These are phyloP conservation scores for Hippophae gyantsensis DNA, from an alignment of 306 rosid species.

Conservation along the genomic window DNA sequence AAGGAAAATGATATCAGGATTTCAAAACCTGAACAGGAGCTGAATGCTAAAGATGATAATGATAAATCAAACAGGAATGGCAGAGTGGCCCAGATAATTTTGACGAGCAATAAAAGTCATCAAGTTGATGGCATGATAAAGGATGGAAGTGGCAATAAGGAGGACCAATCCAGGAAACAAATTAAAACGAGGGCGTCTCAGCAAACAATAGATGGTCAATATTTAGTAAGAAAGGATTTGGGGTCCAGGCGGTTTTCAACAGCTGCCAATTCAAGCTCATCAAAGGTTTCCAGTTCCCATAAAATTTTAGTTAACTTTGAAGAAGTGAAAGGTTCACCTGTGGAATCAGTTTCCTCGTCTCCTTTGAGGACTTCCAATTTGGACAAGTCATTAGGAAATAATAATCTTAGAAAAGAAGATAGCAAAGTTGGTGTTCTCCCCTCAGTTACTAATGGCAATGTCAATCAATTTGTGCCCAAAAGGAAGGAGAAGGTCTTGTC, in stretches of 20 bases:
- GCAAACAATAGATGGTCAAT: slow-evolving; percentile 27
- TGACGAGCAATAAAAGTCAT: slow-evolving; percentile 23
- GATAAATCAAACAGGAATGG: slow-evolving; percentile 33
- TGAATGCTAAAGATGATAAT: slow-evolving; percentile 22
- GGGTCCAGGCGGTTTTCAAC: slow-evolving; percentile 31
- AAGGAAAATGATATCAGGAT: slow-evolving; percentile 36
- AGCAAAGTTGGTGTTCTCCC: slow-evolving; percentile 20
- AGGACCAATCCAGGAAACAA: slow-evolving; percentile 26
- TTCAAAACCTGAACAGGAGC: slow-evolving; percentile 22
- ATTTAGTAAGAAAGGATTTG: slow-evolving; percentile 33
- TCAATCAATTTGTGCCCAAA: slow-evolving; percentile 17
- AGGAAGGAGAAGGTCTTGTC: slow-evolving; percentile 21
- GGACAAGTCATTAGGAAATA: slow-evolving; percentile 26
- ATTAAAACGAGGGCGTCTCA: slow-evolving; percentile 26
- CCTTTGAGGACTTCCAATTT: slow-evolving; percentile 44
- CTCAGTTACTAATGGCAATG: slow-evolving; percentile 19
- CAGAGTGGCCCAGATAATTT: slow-evolving; percentile 22
- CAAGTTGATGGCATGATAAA: slow-evolving; percentile 17
- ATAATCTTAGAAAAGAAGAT: slow-evolving; percentile 27
- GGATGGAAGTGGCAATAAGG: slow-evolving; percentile 26
- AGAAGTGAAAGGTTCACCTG: slow-evolving; percentile 54
- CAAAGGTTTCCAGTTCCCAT: slow-evolving; percentile 57
- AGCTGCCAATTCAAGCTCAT: slow-evolving; percentile 68
- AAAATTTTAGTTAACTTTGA: slow-evolving; percentile 37
- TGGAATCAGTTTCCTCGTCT: slow-evolving; percentile 69